These are phyloP conservation scores for Hypoxylon sp. DNA, from an alignment of 2,329 filamentous ascomycete genomes.

Conservation along the genomic window DNA sequence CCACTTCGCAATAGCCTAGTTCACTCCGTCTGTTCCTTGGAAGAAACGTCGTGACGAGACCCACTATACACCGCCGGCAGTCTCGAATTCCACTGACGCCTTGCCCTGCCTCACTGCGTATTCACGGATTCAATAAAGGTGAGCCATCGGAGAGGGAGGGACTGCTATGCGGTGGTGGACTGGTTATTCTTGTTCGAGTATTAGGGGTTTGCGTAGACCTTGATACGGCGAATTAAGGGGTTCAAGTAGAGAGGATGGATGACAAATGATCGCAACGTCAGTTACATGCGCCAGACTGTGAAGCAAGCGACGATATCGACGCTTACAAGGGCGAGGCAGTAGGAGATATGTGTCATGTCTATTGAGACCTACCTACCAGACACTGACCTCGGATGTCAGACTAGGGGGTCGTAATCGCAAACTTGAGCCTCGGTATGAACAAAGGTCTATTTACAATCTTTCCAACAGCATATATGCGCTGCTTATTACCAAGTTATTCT, in stretches of 20 bases:
- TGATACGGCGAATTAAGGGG: neutral
- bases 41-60: too few species aligned
- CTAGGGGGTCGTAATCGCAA: neutral
- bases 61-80: neutral
- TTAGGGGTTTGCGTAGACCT: neutral
- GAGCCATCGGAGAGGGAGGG: neutral
- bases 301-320: too few species aligned
- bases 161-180: neutral
- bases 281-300: too few species aligned
- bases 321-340: neutral
- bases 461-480: neutral
- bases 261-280: too few species aligned
- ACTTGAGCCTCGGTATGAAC: neutral
- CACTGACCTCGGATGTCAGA: too few species aligned
- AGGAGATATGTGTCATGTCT: neutral
- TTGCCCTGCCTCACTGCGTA: neutral
- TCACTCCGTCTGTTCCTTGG: too few species aligned
- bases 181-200: neutral
- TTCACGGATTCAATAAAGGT: neutral
- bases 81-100: neutral
- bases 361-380: neutral
- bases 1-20: too few species aligned
- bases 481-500: neutral
- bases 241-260: neutral
- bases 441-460: neutral